A percentile compares a stretch with the other conserved stretches of the same genome.
Conservation (phyloP, 371 early-diverging fungal genomes). For the Amoeboaphelidium protococcarum region DNA sequence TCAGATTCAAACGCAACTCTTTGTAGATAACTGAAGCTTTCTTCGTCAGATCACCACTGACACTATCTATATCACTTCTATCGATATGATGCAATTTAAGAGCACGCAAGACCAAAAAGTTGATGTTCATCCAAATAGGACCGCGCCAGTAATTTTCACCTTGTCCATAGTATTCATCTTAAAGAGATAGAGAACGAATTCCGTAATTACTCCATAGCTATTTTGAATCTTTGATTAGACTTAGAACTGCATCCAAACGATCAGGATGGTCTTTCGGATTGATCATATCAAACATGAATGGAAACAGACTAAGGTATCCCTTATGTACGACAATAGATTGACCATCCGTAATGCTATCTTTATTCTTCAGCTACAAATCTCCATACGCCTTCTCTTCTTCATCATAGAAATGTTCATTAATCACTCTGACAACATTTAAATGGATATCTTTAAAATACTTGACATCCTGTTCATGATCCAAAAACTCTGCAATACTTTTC, state of each 20-base stretch:
- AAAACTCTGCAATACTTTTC: slow-evolving; percentile 25
- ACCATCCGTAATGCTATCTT: slow-evolving; percentile 21
- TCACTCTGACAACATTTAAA: not conserved
- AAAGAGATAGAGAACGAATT: slow-evolving; percentile 43
- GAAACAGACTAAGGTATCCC: slow-evolving; percentile 64
- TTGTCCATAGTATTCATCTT: slow-evolving; percentile 37
- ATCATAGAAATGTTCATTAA: not conserved
- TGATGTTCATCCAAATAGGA: slow-evolving; percentile 79
- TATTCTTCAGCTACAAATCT: not conserved
- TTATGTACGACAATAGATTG: slow-evolving; percentile 57
- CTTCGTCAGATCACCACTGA: slow-evolving; percentile 36
- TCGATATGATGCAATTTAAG: slow-evolving; percentile 44
- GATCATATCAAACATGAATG: slow-evolving; percentile 45
- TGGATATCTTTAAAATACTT: slow-evolving; percentile 16
- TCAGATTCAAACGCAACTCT: slow-evolving; percentile 39
- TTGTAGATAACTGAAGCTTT: slow-evolving; percentile 41
- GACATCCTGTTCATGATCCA: slow-evolving; percentile 24
- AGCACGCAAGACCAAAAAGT: slow-evolving; percentile 50
- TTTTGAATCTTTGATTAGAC: slow-evolving; percentile 34
- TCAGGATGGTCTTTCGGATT: slow-evolving; percentile 34
- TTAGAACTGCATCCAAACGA: slow-evolving; percentile 34
- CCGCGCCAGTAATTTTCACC: slow-evolving; percentile 89
- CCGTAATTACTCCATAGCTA: slow-evolving; percentile 51
- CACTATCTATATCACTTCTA: too few species aligned
- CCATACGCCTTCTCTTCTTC: not conserved